Conservation (phyloP, 768 basidiomycete species). For the Lentinula sp. region DNA sequence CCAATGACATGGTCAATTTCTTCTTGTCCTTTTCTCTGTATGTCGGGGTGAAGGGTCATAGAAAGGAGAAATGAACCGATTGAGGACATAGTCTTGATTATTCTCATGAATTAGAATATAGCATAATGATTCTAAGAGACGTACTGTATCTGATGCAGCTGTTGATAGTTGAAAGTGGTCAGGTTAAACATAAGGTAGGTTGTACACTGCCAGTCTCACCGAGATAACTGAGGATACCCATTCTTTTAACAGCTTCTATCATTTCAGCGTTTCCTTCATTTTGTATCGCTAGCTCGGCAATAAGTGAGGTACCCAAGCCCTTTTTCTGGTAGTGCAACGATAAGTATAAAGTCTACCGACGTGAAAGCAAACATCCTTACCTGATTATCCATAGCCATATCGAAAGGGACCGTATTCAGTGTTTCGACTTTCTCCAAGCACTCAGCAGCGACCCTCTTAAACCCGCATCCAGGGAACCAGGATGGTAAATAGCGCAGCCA, state of each 20-base stretch:
- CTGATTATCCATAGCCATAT: neutral
- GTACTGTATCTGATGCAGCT: slow-evolving; percentile 1
- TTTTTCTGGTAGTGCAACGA: neutral
- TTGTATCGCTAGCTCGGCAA: neutral
- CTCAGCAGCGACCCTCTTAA: neutral
- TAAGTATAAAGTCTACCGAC: neutral
- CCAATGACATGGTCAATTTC: slow-evolving; percentile 4
- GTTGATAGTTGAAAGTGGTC: neutral
- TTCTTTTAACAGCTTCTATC: neutral
- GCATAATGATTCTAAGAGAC: neutral
- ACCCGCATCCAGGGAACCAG: slow-evolving; percentile 5
- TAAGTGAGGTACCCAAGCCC: neutral
- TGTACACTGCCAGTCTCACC: neutral
- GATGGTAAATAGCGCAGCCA: neutral
- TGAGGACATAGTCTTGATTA: neutral
- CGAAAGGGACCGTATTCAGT: neutral
- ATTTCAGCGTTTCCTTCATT: neutral
- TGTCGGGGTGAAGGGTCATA: slow-evolving; percentile 5
- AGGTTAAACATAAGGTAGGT: neutral
- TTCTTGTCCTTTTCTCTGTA: slow-evolving; percentile 2
- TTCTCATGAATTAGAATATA: neutral
- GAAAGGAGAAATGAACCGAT: slow-evolving; percentile 11
- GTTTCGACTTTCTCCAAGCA: neutral
- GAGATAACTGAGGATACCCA: neutral
- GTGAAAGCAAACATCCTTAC: neutral